phyloP scores from a whole-genome alignment of 768 basidiomycete genomes.

The Epithele typhae region DNA sequence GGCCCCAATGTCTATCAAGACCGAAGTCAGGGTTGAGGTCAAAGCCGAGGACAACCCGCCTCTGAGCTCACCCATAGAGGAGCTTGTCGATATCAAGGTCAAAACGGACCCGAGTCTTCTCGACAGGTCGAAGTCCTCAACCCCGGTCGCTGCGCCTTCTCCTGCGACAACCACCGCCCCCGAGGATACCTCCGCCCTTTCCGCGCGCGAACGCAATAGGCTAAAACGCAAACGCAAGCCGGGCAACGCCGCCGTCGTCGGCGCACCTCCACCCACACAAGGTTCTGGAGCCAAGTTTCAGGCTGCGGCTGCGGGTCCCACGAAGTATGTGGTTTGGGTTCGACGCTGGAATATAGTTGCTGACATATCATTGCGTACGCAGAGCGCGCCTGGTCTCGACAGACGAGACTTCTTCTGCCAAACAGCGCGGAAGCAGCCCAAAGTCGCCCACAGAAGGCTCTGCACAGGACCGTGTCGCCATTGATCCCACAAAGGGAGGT shows the following conservation, averaged over 20 bases:
- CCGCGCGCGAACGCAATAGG: constrained; percentile 90
- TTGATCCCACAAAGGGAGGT: constrained; percentile 83
- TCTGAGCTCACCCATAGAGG: constrained; percentile 40
- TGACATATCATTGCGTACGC: not conserved
- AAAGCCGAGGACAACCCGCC: constrained; percentile 38
- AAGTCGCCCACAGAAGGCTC: constrained; percentile 34
- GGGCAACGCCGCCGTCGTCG: constrained; percentile 79
- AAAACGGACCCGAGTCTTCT: constrained; percentile 32
- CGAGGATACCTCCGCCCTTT: constrained; percentile 58
- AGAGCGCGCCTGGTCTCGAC: constrained; percentile 74
- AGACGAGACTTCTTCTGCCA: constrained; percentile 45
- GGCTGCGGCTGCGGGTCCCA: constrained; percentile 49
- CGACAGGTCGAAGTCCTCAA: constrained; percentile 38
- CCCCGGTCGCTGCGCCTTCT: constrained; percentile 33
- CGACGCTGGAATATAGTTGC: no score
- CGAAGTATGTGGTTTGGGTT: constrained; percentile 45
- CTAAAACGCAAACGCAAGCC: constrained; percentile 92
- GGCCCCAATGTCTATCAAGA: constrained; percentile 1
- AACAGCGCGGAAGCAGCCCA: constrained; percentile 58
- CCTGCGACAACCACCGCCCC: constrained; percentile 2
- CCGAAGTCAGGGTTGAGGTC: no score
- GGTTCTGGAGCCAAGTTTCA: constrained; percentile 56
- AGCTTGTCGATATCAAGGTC: constrained; percentile 30
- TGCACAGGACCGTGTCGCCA: constrained; percentile 58
- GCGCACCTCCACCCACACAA: constrained; percentile 62